Evolutionary conservation across 2,329 filamentous ascomycete species (phyloP).

Genomic region (Tolypocladium amazonense): DNA sequence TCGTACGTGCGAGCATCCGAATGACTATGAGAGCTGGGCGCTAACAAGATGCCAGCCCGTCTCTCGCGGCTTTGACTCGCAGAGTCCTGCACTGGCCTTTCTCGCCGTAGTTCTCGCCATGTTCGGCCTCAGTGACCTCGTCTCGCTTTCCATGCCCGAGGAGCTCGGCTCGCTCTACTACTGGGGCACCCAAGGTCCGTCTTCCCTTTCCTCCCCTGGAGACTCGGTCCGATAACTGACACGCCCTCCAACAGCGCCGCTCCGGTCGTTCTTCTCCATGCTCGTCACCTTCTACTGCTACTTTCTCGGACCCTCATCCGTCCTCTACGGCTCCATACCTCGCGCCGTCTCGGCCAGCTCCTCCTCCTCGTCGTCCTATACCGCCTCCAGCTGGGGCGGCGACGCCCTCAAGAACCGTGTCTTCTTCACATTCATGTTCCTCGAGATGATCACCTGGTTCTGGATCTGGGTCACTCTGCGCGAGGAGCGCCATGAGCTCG

Average conservation of each 20-base stretch:
- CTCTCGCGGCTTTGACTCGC: constrained; percentile 55
- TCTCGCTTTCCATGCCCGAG: constrained; percentile 57
- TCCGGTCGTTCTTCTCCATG: constrained; percentile 57
- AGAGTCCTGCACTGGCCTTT: constrained; percentile 62
- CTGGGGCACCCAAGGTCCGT: constrained; percentile 55
- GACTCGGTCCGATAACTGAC: constrained; percentile 1
- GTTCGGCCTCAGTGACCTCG: constrained; percentile 51
- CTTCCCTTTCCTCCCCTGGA: constrained; percentile 13
- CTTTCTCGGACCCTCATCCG: constrained; percentile 42
- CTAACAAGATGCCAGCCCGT: constrained; percentile 36
- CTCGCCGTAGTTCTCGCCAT: constrained; percentile 57
- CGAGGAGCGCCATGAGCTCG: constrained; percentile 45
- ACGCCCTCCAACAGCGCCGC: constrained; percentile 34
- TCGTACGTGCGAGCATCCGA: constrained; percentile 53
- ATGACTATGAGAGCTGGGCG: too few relatives aligned
- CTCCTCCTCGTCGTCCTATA: constrained; percentile 23
- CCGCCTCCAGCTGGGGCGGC: constrained; percentile 36
- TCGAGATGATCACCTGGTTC: constrained; percentile 80
- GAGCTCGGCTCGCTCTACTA: constrained; percentile 52
- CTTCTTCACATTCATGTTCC: constrained; percentile 73
- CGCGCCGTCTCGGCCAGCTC: constrained; percentile 15
- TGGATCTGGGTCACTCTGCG: constrained; percentile 67
- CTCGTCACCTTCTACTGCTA: constrained; percentile 53
- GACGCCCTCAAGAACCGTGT: constrained; percentile 73
- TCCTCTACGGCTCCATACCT: constrained; percentile 27